Conservation (phyloP, 768 basidiomycete species). For the Leucocoprinus leucothites region DNA sequence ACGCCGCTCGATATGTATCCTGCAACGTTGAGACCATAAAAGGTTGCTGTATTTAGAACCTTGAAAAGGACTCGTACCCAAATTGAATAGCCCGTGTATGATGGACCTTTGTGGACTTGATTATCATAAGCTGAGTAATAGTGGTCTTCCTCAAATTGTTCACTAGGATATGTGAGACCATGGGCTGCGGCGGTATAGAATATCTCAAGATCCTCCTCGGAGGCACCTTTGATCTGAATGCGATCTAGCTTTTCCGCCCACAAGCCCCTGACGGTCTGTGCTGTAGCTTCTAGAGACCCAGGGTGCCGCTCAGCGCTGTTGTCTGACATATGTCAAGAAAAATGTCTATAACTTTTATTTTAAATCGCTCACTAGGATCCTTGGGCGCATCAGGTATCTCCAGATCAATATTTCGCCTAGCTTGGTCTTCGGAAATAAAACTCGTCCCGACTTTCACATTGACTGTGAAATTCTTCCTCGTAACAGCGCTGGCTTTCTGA, state of each 20-base stretch:
- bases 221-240: slow-evolving; percentile 33
- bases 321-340: neutral
- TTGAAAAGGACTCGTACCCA: slow-evolving; percentile 45
- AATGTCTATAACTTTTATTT: too few species aligned
- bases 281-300: slow-evolving; percentile 47
- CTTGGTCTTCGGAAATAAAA: slow-evolving; percentile 70
- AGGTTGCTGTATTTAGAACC: too few species aligned
- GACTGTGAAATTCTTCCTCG: slow-evolving; percentile 24
- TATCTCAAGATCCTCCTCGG: slow-evolving; percentile 25
- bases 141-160: slow-evolving; percentile 57
- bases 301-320: neutral
- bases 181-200: slow-evolving; percentile 66
- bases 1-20: slow-evolving; percentile 78
- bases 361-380: neutral
- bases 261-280: slow-evolving; percentile 38
- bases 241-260: slow-evolving; percentile 61
- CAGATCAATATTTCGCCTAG: slow-evolving; percentile 43
- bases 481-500: slow-evolving; percentile 6
- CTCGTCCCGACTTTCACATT: slow-evolving; percentile 68
- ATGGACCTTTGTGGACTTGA: slow-evolving; percentile 48
- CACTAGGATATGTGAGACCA: slow-evolving; percentile 73
- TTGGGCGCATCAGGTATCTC: slow-evolving; percentile 23
- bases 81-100: slow-evolving; percentile 77
- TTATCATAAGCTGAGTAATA: slow-evolving; percentile 82
- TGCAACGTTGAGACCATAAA: neutral